These are phyloP conservation scores for Trichosporon sp. DNA, from an alignment of 1,284 basidiomycete species.

Conservation along the genomic window DNA sequence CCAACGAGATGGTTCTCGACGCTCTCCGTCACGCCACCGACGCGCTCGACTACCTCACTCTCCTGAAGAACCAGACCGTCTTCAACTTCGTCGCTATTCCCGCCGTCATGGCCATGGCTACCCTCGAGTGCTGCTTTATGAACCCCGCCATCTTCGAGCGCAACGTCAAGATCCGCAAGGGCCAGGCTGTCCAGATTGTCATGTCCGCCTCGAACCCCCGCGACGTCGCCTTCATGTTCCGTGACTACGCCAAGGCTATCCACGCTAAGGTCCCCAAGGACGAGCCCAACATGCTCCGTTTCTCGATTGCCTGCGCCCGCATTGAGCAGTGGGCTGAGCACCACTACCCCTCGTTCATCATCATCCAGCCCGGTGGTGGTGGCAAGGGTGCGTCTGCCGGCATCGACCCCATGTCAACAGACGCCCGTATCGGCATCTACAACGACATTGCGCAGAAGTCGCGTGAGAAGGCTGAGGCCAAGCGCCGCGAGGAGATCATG, in stretches of 20 bases:
- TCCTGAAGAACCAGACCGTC: constrained; percentile 86
- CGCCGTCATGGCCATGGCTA: constrained; percentile 93
- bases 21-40: constrained; percentile 83
- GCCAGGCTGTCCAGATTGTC: constrained; percentile 82
- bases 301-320: constrained; percentile 80
- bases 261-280: constrained; percentile 75
- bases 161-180: constrained; percentile 96
- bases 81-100: constrained; percentile 98
- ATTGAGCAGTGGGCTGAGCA: constrained; percentile 91
- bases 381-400: constrained; percentile 50
- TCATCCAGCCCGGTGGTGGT: constrained; percentile 54
- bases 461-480: constrained; percentile 36
- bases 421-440: constrained; percentile 61
- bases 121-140: constrained; percentile 87
- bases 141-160: constrained; percentile 84
- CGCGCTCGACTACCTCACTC: constrained; percentile 83
- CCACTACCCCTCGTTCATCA: constrained; percentile 82
- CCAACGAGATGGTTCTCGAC: constrained; percentile 88
- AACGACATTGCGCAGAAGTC: constrained; percentile 40
- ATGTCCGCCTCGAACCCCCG: constrained; percentile 87
- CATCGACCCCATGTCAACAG: constrained; percentile 59
- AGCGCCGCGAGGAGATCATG: constrained; percentile 43
- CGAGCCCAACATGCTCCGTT: constrained; percentile 83
- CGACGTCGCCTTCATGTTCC: constrained; percentile 88
- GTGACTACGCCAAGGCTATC: constrained; percentile 76